phyloP scores from a whole-genome alignment of 768 basidiomycete genomes.

The Gyrodon lividus region DNA sequence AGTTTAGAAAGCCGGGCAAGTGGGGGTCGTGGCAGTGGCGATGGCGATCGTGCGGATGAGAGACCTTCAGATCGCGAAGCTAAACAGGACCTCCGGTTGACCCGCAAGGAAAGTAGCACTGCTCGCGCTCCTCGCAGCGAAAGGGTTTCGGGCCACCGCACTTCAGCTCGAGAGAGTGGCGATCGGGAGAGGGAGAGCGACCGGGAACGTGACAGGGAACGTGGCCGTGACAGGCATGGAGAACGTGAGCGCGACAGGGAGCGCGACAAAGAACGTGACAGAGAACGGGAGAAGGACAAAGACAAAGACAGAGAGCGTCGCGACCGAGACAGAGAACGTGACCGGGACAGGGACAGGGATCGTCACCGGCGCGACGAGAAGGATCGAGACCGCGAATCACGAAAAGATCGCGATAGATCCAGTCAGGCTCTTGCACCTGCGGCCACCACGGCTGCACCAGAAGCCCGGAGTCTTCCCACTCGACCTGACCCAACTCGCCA shows the following conservation, averaged over 20 bases:
- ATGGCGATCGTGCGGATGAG: constrained; percentile 49
- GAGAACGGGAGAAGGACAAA: constrained; percentile 40
- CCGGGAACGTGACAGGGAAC: constrained; percentile 47
- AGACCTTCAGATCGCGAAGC: constrained; percentile 52
- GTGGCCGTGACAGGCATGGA: constrained; percentile 45
- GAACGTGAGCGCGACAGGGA: constrained; percentile 49
- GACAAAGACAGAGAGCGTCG: constrained; percentile 38
- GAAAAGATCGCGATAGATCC: constrained; percentile 58
- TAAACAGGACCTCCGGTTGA: constrained; percentile 44
- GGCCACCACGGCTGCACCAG: constrained; percentile 33
- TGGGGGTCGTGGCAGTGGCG: constrained; percentile 50
- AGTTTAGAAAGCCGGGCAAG: constrained; percentile 75
- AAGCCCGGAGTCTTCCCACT: constrained; percentile 56
- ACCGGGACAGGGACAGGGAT: constrained; percentile 41
- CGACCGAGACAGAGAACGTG: constrained; percentile 47
- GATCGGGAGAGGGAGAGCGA: constrained; percentile 45
- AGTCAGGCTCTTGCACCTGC: constrained; percentile 35
- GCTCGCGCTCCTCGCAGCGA: constrained; percentile 54
- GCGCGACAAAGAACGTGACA: constrained; percentile 40
- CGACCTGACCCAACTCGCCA: constrained; percentile 62
- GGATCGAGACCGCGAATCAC: constrained; percentile 60
- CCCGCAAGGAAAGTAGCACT: constrained; percentile 45
- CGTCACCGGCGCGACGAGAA: constrained; percentile 60
- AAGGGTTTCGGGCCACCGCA: constrained; percentile 44
- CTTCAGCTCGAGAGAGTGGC: constrained; percentile 27